Evolutionary conservation across 2,329 filamentous ascomycete species (phyloP).

Genomic region (Cryphonectria japonica): DNA sequence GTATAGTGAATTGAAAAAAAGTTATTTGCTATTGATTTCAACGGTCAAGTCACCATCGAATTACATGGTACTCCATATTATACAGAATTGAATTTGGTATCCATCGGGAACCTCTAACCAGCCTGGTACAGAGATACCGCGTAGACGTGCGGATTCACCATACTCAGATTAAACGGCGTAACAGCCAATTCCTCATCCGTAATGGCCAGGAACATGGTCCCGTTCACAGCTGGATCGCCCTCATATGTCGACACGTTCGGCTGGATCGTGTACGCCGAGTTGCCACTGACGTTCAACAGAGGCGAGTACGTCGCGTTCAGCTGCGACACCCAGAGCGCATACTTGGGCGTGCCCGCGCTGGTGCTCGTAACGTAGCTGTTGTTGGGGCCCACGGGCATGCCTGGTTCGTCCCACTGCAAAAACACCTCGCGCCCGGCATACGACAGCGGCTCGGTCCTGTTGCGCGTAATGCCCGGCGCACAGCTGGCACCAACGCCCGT

Average conservation of each 20-base stretch:
- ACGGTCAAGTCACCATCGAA: neutral
- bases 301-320: constrained; percentile 74
- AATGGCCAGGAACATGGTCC: constrained; percentile 77
- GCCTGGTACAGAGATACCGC: constrained; percentile 78
- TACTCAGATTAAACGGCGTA: constrained; percentile 75
- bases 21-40: no score
- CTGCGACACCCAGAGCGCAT: constrained; percentile 77
- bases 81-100: neutral
- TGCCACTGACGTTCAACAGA: constrained; percentile 56
- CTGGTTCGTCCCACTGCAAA: constrained; percentile 73
- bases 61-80: neutral
- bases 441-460: constrained; percentile 71
- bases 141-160: constrained; percentile 76
- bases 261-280: constrained; percentile 70
- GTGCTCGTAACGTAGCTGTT: constrained; percentile 76
- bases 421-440: constrained; percentile 74
- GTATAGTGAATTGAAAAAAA: no score
- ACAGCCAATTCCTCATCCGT: constrained; percentile 70
- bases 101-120: constrained; percentile 55
- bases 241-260: constrained; percentile 70
- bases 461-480: constrained; percentile 66
- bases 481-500: constrained; percentile 61
- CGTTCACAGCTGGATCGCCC: constrained; percentile 72
- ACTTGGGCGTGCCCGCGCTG: constrained; percentile 62
- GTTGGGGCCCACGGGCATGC: constrained; percentile 73